Evolutionary conservation across 2,329 filamentous ascomycete genomes (phyloP).

Genomic region (Colletotrichum costaricense): DNA sequence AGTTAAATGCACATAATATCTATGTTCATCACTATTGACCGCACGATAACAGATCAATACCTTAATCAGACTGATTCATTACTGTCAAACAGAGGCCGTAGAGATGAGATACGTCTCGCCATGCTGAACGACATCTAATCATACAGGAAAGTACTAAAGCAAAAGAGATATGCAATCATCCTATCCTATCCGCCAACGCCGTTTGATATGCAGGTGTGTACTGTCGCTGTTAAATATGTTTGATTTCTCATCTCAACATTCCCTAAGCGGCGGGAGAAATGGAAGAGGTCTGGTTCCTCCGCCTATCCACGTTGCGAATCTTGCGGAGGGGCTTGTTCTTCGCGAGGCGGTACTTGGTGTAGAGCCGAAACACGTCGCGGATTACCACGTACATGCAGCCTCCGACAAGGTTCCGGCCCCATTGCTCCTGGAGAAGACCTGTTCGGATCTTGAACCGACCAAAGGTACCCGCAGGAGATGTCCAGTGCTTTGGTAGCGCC

Average conservation of each 20-base stretch:
- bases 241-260: too few species aligned
- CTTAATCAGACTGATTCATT: too few species aligned
- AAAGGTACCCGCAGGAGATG: slow-evolving; percentile 49
- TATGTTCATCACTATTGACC: too few species aligned
- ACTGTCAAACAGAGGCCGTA: not conserved
- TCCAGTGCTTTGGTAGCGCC: slow-evolving; percentile 76
- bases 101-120: not conserved
- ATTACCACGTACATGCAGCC: slow-evolving; percentile 90
- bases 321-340: slow-evolving; percentile 65
- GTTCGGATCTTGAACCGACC: slow-evolving; percentile 52
- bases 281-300: slow-evolving; percentile 50
- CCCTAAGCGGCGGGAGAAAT: not conserved
- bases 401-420: slow-evolving; percentile 90
- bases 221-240: not conserved
- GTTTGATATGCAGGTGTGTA: slow-evolving; percentile 11
- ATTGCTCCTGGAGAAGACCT: slow-evolving; percentile 82
- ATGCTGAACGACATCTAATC: not conserved
- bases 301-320: slow-evolving; percentile 62
- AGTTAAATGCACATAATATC: not conserved
- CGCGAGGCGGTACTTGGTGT: slow-evolving; percentile 72
- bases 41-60: too few species aligned
- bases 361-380: slow-evolving; percentile 74
- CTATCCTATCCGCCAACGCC: slow-evolving; percentile 15
- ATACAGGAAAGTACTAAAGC: not conserved
- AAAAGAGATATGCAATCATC: slow-evolving; percentile 9